Evolutionary conservation across 2,329 filamentous ascomycete species (phyloP).

Genomic region (Stagonosporopsis tanaceti): DNA sequence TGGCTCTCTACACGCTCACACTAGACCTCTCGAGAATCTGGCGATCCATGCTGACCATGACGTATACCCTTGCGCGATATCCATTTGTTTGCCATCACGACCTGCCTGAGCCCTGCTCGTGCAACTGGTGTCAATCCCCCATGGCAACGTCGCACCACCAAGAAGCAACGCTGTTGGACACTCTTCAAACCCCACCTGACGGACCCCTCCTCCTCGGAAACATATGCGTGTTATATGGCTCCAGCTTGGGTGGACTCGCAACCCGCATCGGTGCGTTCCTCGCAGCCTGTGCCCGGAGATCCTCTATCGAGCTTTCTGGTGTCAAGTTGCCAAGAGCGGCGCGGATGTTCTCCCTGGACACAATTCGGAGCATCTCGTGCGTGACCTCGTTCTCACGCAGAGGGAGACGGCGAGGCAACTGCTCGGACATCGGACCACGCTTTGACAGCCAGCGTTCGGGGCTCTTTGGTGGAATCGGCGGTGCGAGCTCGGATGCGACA

Average conservation of each 20-base stretch:
- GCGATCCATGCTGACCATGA: too few species aligned
- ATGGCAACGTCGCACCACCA: neutral
- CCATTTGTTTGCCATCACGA: too few species aligned
- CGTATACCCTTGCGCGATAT: too few species aligned
- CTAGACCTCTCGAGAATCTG: too few species aligned
- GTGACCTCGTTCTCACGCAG: neutral
- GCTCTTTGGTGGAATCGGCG: conserved; percentile 34
- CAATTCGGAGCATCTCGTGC: conserved; percentile 32
- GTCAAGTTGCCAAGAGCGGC: conserved; percentile 31
- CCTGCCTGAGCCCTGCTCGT: too few species aligned
- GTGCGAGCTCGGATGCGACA: conserved; percentile 10
- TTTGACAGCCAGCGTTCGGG: conserved; percentile 20
- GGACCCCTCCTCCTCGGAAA: conserved; percentile 33
- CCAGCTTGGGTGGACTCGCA: conserved; percentile 12
- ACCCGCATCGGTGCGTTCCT: conserved; percentile 3
- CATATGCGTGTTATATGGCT: conserved; percentile 41
- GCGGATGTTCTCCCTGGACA: conserved; percentile 47
- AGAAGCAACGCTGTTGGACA: too few species aligned
- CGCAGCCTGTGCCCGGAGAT: conserved; percentile 8
- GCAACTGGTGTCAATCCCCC: too few species aligned
- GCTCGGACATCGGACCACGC: conserved; percentile 4
- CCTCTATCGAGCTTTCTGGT: conserved; percentile 30
- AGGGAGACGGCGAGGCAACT: neutral
- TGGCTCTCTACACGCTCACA: too few species aligned
- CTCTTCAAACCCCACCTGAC: neutral